These are phyloP conservation scores for Neurospora hispaniola DNA, from an alignment of 495 filamentous ascomycete species.

Conservation along the genomic window DNA sequence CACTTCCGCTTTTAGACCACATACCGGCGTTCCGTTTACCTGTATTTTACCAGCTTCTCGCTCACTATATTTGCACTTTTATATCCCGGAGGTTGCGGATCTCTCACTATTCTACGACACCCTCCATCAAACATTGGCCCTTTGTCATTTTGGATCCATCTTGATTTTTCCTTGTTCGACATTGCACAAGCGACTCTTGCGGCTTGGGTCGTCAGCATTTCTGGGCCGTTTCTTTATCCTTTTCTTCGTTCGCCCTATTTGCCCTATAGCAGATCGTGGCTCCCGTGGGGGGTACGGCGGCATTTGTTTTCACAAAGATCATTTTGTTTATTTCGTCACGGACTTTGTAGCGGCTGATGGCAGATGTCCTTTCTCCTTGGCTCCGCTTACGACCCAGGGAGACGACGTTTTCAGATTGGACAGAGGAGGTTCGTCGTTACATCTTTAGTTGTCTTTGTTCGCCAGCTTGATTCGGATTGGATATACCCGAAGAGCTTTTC, in stretches of 20 bases:
- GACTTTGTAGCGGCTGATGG: neutral
- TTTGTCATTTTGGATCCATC: neutral
- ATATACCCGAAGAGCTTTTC: neutral
- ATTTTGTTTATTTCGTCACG: neutral
- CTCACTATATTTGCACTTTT: neutral
- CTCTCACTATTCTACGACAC: neutral
- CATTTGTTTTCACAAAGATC: neutral
- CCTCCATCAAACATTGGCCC: neutral
- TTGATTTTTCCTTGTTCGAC: neutral
- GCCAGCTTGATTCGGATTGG: neutral
- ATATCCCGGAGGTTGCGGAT: neutral
- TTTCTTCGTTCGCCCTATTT: neutral
- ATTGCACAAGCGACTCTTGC: neutral
- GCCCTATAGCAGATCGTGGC: neutral
- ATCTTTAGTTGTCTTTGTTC: neutral
- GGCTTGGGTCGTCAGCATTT: neutral
- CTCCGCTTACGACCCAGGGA: neutral
- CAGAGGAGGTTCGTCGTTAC: neutral
- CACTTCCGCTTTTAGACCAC: neutral
- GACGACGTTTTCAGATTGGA: neutral
- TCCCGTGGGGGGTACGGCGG: neutral
- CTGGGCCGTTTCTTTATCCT: neutral
- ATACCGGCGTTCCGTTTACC: neutral
- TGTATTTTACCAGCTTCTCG: neutral
- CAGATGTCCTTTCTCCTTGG: neutral